These are phyloP conservation scores for Ashbya aceris DNA, from an alignment of 1,139 yeast genomes.

Conservation along the genomic window DNA sequence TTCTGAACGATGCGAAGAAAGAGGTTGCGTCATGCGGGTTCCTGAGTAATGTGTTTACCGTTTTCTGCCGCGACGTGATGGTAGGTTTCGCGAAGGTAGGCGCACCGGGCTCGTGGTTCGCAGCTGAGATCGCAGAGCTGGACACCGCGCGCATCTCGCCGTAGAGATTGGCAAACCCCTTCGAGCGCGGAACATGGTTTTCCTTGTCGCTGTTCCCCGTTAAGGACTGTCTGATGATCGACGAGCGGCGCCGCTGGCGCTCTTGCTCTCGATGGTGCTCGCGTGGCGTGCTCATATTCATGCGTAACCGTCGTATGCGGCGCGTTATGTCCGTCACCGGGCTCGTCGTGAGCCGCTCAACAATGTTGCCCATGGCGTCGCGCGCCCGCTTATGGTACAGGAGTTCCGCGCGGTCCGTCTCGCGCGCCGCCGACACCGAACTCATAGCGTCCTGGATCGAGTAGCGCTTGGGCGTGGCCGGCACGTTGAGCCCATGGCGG, in stretches of 20 bases:
- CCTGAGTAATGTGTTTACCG: not conserved
- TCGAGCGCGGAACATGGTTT: not conserved
- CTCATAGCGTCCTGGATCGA: constrained; percentile 1
- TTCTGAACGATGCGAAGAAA: constrained; percentile 6
- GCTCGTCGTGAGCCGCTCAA: constrained; percentile 5
- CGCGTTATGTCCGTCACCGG: constrained; percentile 23
- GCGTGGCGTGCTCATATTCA: constrained; percentile 8
- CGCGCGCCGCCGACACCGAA: not conserved
- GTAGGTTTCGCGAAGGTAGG: constrained; percentile 13
- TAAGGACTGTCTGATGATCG: constrained; percentile 4
- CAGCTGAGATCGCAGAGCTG: not conserved
- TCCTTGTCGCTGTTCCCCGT: constrained; percentile 1
- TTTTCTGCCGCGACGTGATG: constrained; percentile 7
- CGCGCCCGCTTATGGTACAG: constrained; percentile 4
- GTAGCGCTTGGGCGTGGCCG: constrained; percentile 10
- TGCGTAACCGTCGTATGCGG: constrained; percentile 20
- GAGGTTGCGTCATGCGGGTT: constrained; percentile 5
- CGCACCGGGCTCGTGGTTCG: not conserved
- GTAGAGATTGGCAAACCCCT: constrained; percentile 3
- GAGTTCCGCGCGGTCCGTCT: not conserved
- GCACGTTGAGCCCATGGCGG: constrained; percentile 4
- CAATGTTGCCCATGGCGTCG: constrained; percentile 2
- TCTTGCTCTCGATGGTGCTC: constrained; percentile 9
- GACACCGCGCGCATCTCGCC: not conserved
- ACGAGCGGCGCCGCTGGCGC: constrained; percentile 10